Conservation (phyloP, 2,329 filamentous ascomycete species). For the Diaporthe citriasiana region DNA sequence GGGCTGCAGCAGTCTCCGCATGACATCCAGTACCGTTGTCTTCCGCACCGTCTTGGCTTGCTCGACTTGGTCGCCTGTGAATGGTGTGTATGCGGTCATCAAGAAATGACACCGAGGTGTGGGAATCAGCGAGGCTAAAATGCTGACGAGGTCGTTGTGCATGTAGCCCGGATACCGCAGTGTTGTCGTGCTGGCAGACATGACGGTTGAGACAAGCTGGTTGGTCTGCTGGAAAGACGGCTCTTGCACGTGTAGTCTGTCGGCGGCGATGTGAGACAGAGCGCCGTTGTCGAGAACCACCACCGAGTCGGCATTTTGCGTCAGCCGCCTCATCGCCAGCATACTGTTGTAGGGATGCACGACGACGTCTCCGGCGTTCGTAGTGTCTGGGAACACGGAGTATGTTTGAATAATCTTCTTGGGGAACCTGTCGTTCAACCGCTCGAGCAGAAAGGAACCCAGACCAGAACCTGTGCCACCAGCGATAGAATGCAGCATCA, state of each 20-base stretch:
- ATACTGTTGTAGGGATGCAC: constrained; percentile 99
- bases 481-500: constrained; percentile 98
- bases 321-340: constrained; percentile 89
- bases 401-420: constrained; percentile 99
- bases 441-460: constrained; percentile 93
- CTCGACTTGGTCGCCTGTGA: constrained; percentile 95
- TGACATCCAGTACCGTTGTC: constrained; percentile 97
- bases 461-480: constrained; percentile 97
- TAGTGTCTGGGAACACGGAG: constrained; percentile 96
- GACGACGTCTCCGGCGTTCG: constrained; percentile 88
- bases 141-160: constrained; percentile 99
- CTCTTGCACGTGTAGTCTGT: constrained; percentile 93
- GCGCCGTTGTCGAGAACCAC: constrained; percentile 98
- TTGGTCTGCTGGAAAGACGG: constrained; percentile 98
- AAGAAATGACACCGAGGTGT: constrained; percentile 98
- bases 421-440: constrained; percentile 96
- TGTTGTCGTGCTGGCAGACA: constrained; percentile 98
- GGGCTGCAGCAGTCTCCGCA: constrained; percentile 93
- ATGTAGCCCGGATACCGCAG: constrained; percentile 98
- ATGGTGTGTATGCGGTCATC: constrained; percentile 98
- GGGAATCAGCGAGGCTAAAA: constrained; percentile 94
- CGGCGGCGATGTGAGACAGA: constrained; percentile 91
- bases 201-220: constrained; percentile 96
- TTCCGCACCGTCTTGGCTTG: constrained; percentile 98
- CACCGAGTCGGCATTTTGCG: constrained; percentile 97